Conservation (phyloP, 352 stramenopile species). For the Achlya hypogyna region DNA sequence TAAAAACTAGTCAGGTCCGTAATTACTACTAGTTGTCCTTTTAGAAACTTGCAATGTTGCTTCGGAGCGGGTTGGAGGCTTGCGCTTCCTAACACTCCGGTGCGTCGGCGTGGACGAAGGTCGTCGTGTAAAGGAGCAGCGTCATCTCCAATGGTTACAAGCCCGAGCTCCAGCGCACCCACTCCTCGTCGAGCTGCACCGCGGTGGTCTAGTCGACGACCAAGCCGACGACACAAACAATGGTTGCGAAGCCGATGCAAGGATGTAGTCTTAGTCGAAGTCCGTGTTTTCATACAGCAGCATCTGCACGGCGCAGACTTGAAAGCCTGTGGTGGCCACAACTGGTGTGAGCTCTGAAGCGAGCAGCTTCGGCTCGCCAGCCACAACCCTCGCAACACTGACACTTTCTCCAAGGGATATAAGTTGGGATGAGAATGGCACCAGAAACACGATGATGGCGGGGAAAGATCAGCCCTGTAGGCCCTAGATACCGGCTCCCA, state of each 20-base stretch:
- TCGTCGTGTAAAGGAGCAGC: conserved; percentile 1
- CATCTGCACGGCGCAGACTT: background rate
- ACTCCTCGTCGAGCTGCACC: background rate
- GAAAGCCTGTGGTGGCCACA: background rate
- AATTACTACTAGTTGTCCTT: too few species aligned
- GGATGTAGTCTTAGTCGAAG: background rate
- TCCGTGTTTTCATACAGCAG: background rate
- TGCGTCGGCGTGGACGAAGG: background rate
- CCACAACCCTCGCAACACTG: background rate
- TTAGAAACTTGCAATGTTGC: too few species aligned
- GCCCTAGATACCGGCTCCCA: background rate
- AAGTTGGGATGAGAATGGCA: background rate
- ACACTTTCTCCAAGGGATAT: background rate
- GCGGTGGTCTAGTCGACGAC: background rate
- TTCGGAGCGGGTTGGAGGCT: too few species aligned
- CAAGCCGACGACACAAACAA: background rate
- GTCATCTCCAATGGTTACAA: background rate
- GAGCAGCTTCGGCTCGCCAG: background rate
- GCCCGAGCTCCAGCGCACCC: background rate
- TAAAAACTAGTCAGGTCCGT: too few species aligned
- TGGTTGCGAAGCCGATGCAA: background rate
- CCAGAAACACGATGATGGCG: background rate
- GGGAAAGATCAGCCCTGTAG: background rate
- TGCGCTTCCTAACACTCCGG: too few species aligned
- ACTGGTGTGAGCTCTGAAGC: background rate